Evolutionary conservation across 805 yeast genomes (phyloP).

Genomic region (Debaryomyces tyrocola): DNA sequence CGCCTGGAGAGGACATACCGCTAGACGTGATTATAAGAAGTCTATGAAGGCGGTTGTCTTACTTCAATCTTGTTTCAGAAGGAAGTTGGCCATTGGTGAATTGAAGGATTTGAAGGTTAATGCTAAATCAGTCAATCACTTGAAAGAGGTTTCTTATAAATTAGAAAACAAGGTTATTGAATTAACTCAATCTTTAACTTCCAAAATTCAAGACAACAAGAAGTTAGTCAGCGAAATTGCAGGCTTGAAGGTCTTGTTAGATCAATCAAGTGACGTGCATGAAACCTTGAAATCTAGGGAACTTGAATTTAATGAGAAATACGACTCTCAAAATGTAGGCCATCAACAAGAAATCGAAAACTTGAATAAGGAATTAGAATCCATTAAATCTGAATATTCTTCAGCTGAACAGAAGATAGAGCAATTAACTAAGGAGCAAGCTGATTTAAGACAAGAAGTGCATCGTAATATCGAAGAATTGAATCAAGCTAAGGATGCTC

Average conservation of each 20-base stretch:
- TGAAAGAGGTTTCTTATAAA: constrained; percentile 88
- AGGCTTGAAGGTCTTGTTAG: constrained; percentile 43
- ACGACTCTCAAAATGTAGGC: constrained; percentile 43
- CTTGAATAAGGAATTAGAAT: constrained; percentile 55
- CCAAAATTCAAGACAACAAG: constrained; percentile 81
- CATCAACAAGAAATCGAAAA: constrained; percentile 50
- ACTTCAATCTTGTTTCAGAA: constrained; percentile 77
- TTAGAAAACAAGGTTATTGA: constrained; percentile 97
- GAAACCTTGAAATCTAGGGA: constrained; percentile 57
- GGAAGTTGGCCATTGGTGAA: constrained; percentile 68
- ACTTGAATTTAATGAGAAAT: constrained; percentile 47
- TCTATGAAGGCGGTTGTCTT: constrained; percentile 58
- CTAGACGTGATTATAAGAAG: constrained; percentile 52
- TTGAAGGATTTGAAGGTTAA: constrained; percentile 70
- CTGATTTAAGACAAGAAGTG: constrained; percentile 63
- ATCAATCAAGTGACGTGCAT: constrained; percentile 53
- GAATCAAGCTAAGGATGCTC: constrained; percentile 56
- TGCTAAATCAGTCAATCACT: constrained; percentile 86
- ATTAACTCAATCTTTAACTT: constrained; percentile 79
- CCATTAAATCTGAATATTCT: constrained; percentile 56
- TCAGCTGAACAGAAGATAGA: constrained; percentile 59
- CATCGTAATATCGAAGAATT: constrained; percentile 61
- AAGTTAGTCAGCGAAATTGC: constrained; percentile 63
- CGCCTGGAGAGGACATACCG: constrained; percentile 64
- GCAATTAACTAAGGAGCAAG: constrained; percentile 60